Evolutionary conservation across 805 yeast species (phyloP).

Genomic region (Barnettozyma populi): DNA sequence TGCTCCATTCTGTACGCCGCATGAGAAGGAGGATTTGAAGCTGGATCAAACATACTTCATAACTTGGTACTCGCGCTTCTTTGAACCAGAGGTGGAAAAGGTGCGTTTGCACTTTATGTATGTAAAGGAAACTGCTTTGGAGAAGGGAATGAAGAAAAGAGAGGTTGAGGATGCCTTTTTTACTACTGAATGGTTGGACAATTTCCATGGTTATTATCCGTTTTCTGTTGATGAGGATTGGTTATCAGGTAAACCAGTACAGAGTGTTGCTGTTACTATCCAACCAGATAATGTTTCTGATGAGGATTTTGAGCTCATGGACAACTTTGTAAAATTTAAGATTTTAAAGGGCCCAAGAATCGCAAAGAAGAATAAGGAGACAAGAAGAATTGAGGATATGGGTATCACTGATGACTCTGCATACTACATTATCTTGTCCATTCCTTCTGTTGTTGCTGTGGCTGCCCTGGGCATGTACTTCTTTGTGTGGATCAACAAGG

Average conservation of each 20-base stretch:
- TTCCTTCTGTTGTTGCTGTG: slow-evolving; percentile 61
- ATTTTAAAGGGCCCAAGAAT: slow-evolving; percentile 37
- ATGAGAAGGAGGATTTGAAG: slow-evolving; percentile 50
- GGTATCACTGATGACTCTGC: slow-evolving; percentile 41
- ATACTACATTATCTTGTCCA: slow-evolving; percentile 58
- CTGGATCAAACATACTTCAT: slow-evolving; percentile 64
- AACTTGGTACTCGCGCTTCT: slow-evolving; percentile 74
- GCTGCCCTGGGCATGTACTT: slow-evolving; percentile 60
- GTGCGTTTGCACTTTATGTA: slow-evolving; percentile 66
- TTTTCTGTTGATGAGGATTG: slow-evolving; percentile 58
- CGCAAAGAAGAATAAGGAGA: slow-evolving; percentile 38
- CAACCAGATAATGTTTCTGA: slow-evolving; percentile 67
- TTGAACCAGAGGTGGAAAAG: slow-evolving; percentile 47
- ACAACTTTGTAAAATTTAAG: slow-evolving; percentile 47
- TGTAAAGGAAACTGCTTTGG: slow-evolving; percentile 48
- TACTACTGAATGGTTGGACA: slow-evolving; percentile 66
- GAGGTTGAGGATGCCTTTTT: slow-evolving; percentile 46
- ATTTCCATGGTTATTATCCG: slow-evolving; percentile 58
- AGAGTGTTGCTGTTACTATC: slow-evolving; percentile 57
- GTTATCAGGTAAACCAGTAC: slow-evolving; percentile 49
- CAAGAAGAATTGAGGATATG: slow-evolving; percentile 38
- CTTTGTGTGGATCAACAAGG: slow-evolving; percentile 51
- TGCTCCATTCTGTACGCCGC: slow-evolving; percentile 86
- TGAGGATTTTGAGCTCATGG: slow-evolving; percentile 56
- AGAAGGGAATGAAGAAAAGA: slow-evolving; percentile 52